These are phyloP conservation scores for Onygenales sp. DNA, from an alignment of 2,329 filamentous ascomycete species.

Conservation along the genomic window DNA sequence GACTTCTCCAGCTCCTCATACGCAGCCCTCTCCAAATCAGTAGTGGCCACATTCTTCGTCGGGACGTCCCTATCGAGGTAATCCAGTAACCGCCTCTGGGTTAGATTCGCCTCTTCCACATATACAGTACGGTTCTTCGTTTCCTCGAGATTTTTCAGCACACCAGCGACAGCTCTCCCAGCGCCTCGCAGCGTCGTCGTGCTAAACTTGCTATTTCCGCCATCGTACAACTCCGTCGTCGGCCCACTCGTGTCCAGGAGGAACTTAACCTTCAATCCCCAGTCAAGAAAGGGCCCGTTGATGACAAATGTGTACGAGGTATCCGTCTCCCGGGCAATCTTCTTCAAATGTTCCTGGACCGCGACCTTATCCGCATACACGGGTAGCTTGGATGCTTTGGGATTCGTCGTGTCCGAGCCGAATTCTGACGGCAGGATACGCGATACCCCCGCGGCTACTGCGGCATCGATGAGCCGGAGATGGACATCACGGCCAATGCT, in stretches of 20 bases:
- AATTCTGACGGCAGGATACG: slow-evolving; percentile 29
- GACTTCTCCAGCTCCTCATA: not conserved
- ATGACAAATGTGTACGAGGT: slow-evolving; percentile 25
- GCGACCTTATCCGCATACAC: slow-evolving; percentile 24
- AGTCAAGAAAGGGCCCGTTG: slow-evolving; percentile 27
- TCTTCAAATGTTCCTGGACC: slow-evolving; percentile 19
- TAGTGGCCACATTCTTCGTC: slow-evolving; percentile 17
- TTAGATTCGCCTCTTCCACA: slow-evolving; percentile 35
- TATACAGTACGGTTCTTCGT: slow-evolving; percentile 45
- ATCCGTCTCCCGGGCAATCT: slow-evolving; percentile 4
- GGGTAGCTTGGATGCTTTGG: slow-evolving; percentile 16
- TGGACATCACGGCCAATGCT: not conserved
- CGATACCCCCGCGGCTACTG: slow-evolving; percentile 20
- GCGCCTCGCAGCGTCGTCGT: slow-evolving; percentile 40
- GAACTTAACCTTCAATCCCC: slow-evolving; percentile 29
- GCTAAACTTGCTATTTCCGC: slow-evolving; percentile 41
- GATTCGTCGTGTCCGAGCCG: slow-evolving; percentile 22
- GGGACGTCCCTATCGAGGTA: slow-evolving; percentile 24
- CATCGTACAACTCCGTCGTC: slow-evolving; percentile 40
- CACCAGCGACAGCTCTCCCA: slow-evolving; percentile 39
- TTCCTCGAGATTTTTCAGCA: slow-evolving; percentile 41
- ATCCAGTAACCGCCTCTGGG: slow-evolving; percentile 33
- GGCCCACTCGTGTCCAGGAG: slow-evolving; percentile 36
- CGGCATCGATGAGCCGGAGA: slow-evolving; percentile 20
- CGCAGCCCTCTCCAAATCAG: slow-evolving; percentile 20